Evolutionary conservation across 768 basidiomycete genomes (phyloP), one percentile per base, ranked within the genome.

Genomic region (Ramaria rubella): DNA sequence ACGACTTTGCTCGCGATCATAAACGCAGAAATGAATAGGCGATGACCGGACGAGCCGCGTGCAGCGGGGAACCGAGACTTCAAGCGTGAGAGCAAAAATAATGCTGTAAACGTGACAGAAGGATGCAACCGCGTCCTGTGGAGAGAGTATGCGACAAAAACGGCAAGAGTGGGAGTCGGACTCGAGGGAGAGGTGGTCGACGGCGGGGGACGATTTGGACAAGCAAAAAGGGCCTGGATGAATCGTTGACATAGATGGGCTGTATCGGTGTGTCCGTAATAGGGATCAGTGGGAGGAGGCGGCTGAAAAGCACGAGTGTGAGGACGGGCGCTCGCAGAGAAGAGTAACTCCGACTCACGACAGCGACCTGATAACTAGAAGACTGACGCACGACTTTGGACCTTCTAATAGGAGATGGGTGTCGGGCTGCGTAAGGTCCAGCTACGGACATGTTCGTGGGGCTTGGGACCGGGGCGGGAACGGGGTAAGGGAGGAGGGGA

Each of bases 1-100:
- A 92, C 87, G n/a, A 93, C 87, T 66, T 92, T 92, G 9, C 84
- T 86, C 2, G 89, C 83, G 65, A 94, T 90, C 91, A 94, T 94
- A 69, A 92, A 91, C 0, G 91, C 90, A 1, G 90, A 91, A 44
- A 94, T 88, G 72, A 93, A 94, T 14, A 96, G 73, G 0, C 91
- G 80, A 66, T 96, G 91, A 21, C 92, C 92, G 0, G 89, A 92
- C 1, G 90, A 92, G 11, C 93, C 92, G 26, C 88, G 81, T 6
- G 91, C 92, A 5, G 90, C 88, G 2, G 91, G 92, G 70, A 93
- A 94, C n/a, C 91, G 85, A 27, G 83, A 83, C 73, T 96, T 96
- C 58, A 96, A 76, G 17, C 91, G 82, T 60, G 87, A 84, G 9
- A 96, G 79, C 26, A 94, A 62, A 73, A 90, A 75, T n/a, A 83